Base-by-base conservation (phyloP, 2,329 filamentous ascomycete genomes). In the Aquanectria penicillioides region DNA sequence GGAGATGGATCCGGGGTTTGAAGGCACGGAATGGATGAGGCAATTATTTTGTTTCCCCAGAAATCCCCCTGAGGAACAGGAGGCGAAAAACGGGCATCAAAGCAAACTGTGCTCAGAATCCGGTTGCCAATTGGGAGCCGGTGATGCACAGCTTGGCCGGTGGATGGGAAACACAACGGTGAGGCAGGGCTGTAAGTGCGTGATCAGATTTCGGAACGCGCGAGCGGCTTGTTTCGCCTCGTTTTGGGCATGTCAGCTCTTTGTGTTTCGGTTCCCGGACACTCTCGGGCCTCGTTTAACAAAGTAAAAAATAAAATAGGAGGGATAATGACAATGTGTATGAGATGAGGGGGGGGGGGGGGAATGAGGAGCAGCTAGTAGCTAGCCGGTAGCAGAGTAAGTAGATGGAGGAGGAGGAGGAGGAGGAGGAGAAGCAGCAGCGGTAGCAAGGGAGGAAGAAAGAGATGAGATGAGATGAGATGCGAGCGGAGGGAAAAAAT, bases 161-260 rank as follows among this genome's bases (percentile, higher is more conserved):
- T 9, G 4, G 29, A 22, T 9, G 11, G 22, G 29, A 38, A 23
- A 49, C 46, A 49, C 33, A 49, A 49, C 46, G 33, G 33, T 49
- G 33, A 37, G n/a, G 22, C 31, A 37, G 31, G 31, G 15, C 33
- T 49, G 22, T 37, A 18, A 51, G 34, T 31, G 49, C 29, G 38
- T 18, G 38, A 43, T 44, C 49, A 36, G 38, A 43, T 53, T 15
- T 44, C 38, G 38, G 49, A 12, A 29, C 36, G 38, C 25, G 49
- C 38, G 49, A 49, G 31, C 23, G 44, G 17, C 29, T 43, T 43
- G 48, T 33, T 41, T 43, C 48, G 37, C 33, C 37, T 41, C 20
- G 38, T 10, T 22, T 36, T 41, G 18, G 22, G 49, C 49, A 44
- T 36, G 49, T n/a, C 49, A 53, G 26, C 17, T n/a, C 36, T 31